A percentile compares a stretch with the other conserved stretches of the same genome.
Conservation (phyloP, 2,329 filamentous ascomycete species). For the Rhexocercosporidium sp. region DNA sequence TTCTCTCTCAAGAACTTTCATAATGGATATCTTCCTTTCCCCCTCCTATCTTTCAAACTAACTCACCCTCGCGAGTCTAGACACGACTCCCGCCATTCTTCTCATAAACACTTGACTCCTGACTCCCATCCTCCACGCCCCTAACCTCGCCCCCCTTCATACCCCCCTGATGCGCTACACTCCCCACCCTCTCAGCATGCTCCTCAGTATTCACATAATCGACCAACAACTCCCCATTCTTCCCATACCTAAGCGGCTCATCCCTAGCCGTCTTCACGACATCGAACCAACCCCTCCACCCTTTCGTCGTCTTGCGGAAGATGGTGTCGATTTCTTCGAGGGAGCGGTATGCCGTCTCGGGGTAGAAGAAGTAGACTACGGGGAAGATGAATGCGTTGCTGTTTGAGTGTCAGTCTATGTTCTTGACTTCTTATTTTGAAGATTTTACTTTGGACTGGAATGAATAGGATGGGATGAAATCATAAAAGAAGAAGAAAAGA, state of each 20-base stretch:
- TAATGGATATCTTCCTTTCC: background rate
- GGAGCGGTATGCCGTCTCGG: conserved; percentile 66
- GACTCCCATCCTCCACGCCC: conserved; percentile 23
- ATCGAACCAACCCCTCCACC: conserved; percentile 44
- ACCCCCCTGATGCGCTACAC: conserved; percentile 7
- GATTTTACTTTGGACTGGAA: conserved; percentile 50
- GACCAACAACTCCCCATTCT: conserved; percentile 60
- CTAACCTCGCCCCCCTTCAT: conserved; percentile 7
- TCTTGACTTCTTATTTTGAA: too few species aligned
- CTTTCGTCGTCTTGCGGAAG: conserved; percentile 57
- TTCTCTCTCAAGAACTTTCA: background rate
- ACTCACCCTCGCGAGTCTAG: background rate
- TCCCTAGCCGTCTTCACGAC: conserved; percentile 50
- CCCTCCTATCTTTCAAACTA: background rate
- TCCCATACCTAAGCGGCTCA: conserved; percentile 62
- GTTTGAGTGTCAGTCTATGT: conserved; percentile 59
- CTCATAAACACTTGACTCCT: background rate
- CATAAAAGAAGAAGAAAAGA: conserved; percentile 40
- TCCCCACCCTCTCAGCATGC: conserved; percentile 24
- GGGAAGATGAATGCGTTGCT: conserved; percentile 49
- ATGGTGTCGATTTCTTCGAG: conserved; percentile 72
- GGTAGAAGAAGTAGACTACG: conserved; percentile 64
- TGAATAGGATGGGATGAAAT: too few species aligned
- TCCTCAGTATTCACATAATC: conserved; percentile 39
- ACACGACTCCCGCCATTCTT: background rate